Evolutionary conservation across 2,329 filamentous ascomycete species (phyloP).

Genomic region (Onygenales sp.): DNA sequence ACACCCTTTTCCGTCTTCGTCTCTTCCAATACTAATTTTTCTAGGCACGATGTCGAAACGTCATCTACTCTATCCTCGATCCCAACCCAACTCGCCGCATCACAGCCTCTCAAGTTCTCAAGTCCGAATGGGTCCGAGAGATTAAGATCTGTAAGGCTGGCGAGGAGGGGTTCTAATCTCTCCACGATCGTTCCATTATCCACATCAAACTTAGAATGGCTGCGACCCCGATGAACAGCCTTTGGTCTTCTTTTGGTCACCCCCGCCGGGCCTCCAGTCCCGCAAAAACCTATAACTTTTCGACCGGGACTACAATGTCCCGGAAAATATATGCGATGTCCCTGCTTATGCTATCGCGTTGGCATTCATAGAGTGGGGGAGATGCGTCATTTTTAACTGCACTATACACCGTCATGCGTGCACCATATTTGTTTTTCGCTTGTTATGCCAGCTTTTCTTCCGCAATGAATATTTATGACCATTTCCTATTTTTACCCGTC

Average conservation of each 20-base stretch:
- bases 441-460: neutral
- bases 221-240: neutral
- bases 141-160: slow-evolving; percentile 96
- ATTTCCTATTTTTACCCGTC: neutral
- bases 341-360: neutral
- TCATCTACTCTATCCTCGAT: slow-evolving; percentile 97
- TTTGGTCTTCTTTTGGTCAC: neutral
- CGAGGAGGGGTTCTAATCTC: slow-evolving; percentile 71
- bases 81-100: slow-evolving; percentile 87
- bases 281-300: neutral
- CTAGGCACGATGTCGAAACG: slow-evolving; percentile 91
- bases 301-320: neutral
- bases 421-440: neutral
- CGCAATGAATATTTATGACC: slow-evolving; percentile 4
- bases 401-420: neutral
- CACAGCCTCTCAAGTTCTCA: slow-evolving; percentile 90
- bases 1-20: slow-evolving; percentile 5
- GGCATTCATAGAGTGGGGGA: neutral
- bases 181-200: neutral
- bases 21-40: slow-evolving; percentile 14
- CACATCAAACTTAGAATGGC: neutral
- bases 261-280: neutral
- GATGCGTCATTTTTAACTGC: neutral
- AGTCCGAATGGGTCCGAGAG: slow-evolving; percentile 97
- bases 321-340: neutral